These are phyloP conservation scores for Syncephalastrum monosporum DNA, from an alignment of 371 early-diverging fungal species.

Conservation along the genomic window DNA sequence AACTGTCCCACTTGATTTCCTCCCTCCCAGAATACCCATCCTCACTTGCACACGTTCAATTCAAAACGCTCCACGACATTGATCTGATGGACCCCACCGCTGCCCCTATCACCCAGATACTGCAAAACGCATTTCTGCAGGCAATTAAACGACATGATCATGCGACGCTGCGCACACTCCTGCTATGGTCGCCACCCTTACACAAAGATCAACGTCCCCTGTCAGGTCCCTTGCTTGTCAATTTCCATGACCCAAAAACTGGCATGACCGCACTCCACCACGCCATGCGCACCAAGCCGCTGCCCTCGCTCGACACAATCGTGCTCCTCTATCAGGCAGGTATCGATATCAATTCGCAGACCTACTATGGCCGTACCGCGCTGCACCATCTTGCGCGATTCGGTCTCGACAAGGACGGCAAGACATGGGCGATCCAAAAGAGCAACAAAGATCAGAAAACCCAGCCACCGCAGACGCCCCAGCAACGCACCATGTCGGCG, in stretches of 20 bases:
- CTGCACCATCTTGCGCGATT: slow-evolving; percentile 63
- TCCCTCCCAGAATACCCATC: slow-evolving; percentile 45
- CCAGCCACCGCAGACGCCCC: slow-evolving; percentile 1
- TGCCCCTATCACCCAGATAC: slow-evolving; percentile 33
- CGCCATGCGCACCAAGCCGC: slow-evolving; percentile 59
- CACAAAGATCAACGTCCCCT: slow-evolving; percentile 20
- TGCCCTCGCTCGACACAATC: slow-evolving; percentile 61
- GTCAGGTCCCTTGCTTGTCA: slow-evolving; percentile 44
- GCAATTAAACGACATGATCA: slow-evolving; percentile 66
- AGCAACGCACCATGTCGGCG: not conserved
- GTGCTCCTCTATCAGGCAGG: slow-evolving; percentile 65
- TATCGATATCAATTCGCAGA: slow-evolving; percentile 66
- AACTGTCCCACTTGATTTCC: slow-evolving; percentile 49
- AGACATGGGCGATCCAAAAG: slow-evolving; percentile 49
- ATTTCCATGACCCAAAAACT: slow-evolving; percentile 61
- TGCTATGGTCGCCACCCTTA: slow-evolving; percentile 47
- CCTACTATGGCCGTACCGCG: slow-evolving; percentile 63
- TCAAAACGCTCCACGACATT: slow-evolving; percentile 34
- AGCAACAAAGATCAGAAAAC: slow-evolving; percentile 12
- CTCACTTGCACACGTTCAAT: slow-evolving; percentile 48
- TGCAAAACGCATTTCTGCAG: slow-evolving; percentile 52
- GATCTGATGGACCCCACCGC: slow-evolving; percentile 37
- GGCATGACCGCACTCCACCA: slow-evolving; percentile 68
- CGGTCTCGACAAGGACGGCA: slow-evolving; percentile 46
- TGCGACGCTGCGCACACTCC: slow-evolving; percentile 49